Base-by-base conservation (phyloP, 1,284 basidiomycete species). In the Limonomyces culmigenus region DNA sequence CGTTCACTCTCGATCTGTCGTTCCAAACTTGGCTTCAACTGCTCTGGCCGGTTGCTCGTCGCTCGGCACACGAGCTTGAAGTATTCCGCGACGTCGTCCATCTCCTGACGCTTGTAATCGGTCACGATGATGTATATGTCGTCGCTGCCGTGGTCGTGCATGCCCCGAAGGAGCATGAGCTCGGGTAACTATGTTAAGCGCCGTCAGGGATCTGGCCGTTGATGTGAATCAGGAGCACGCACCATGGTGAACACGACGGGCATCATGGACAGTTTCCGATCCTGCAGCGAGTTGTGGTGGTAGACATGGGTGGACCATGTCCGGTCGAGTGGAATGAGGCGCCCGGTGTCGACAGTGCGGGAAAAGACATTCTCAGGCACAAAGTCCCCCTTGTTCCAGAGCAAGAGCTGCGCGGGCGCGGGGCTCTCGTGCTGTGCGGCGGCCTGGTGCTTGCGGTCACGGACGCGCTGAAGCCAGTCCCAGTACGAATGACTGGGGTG, bases 211-310 rank as follows among this genome's bases (percentile, higher is more conserved):
- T n/a, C n/a, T n/a, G n/a, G n/a, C n/a, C n/a, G n/a, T n/a, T n/a
- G n/a, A n/a, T n/a, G n/a, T n/a, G n/a, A n/a, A n/a, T n/a, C 37
- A 21, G 8, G 14, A 12, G 20, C 4, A 48, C 60, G 39, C 43
- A 78, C 75, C 72, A 80, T 78, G 32, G 77, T 79, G 47, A 78
- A 78, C 1, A 80, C 71, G 5, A 80, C 75, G 3, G 74, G 76
- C 65, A 77, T 74, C 74, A 79, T 79, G 18, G 70, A 70, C 31
- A 75, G 50, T 41, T 72, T 74, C 38, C 73, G 61, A 43, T 77
- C 74, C 41, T 70, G 63, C 67, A 80, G 75, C 3, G 75, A 72
- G 41, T 67, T 62, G 43, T 80, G 76, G 49, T 79, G 73, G 48
- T 74, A 80, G 29, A 80, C 71, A 53, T 80, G 74, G 4, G 77